These are phyloP conservation scores for Auxenochlorella pyrenoidosa DNA, from an alignment of 139 green algal genomes.

Conservation along the genomic window DNA sequence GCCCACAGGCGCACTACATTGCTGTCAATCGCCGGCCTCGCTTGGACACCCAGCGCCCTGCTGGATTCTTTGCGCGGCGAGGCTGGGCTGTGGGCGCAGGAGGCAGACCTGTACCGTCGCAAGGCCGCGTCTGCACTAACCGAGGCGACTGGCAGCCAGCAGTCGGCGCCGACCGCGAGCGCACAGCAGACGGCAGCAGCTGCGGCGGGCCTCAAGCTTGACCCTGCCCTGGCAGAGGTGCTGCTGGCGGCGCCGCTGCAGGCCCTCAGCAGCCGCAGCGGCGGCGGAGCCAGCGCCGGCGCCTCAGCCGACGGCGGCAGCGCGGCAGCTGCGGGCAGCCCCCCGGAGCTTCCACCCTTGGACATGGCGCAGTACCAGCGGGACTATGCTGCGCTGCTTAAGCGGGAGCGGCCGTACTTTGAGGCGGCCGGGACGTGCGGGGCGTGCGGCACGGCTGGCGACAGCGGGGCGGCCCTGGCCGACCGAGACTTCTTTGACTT, in stretches of 20 bases:
- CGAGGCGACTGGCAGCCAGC: background rate
- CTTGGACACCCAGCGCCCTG: slow-evolving; percentile 1
- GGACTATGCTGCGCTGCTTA: background rate
- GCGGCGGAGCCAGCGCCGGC: no score
- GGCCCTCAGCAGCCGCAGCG: background rate
- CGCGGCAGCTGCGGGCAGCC: background rate
- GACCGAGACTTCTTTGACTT: slow-evolving; percentile 26
- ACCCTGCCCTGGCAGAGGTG: background rate
- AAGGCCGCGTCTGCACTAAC: background rate
- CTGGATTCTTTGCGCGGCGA: slow-evolving; percentile 13
- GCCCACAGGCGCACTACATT: slow-evolving; percentile 5
- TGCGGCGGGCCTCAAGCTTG: background rate
- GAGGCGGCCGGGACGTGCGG: background rate
- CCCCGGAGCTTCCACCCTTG: background rate
- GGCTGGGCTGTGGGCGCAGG: slow-evolving; percentile 26
- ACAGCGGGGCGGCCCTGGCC: background rate
- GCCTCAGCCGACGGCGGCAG: background rate
- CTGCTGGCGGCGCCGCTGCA: slow-evolving; percentile 23
- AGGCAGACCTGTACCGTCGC: background rate
- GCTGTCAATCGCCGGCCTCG: slow-evolving; percentile 3
- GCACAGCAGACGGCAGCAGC: background rate
- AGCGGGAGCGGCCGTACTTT: slow-evolving; percentile 27
- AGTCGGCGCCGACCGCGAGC: background rate
- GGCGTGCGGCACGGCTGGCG: background rate
- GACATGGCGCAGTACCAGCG: background rate